Conservation (phyloP, 768 basidiomycete genomes). For the Hortiboletus flavorubellus region DNA sequence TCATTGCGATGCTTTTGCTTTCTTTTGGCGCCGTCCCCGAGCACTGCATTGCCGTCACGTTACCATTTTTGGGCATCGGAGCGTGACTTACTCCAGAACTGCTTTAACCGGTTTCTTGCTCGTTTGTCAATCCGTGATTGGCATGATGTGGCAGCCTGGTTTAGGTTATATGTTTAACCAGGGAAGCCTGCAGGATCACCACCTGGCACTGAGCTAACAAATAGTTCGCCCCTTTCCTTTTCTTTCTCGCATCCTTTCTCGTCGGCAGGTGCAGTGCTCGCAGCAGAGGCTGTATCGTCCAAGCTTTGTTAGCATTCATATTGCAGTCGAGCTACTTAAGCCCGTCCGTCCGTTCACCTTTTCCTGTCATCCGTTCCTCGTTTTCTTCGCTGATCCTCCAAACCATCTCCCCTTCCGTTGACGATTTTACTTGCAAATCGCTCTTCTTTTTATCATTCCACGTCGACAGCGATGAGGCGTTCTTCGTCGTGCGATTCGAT, state of each 20-base stretch:
- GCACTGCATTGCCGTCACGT: conserved; percentile 26
- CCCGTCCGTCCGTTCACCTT: background rate
- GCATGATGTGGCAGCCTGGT: conserved; percentile 6
- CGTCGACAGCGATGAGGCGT: conserved; percentile 12
- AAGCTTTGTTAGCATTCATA: background rate
- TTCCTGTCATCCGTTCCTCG: background rate
- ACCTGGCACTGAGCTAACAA: background rate
- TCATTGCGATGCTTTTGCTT: conserved; percentile 14
- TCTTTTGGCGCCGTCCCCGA: conserved; percentile 1
- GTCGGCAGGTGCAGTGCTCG: conserved; percentile 13
- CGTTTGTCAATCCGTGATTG: conserved; percentile 13
- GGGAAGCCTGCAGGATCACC: conserved; percentile 6
- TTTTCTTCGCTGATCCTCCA: background rate
- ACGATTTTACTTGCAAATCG: background rate
- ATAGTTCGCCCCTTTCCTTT: background rate
- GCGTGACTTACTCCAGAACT: conserved; percentile 18
- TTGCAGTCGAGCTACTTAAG: conserved; percentile 22
- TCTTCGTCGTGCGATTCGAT: conserved; percentile 18
- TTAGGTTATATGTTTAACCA: conserved; percentile 13
- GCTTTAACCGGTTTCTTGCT: conserved; percentile 5
- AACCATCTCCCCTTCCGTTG: background rate
- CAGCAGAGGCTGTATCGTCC: conserved; percentile 11
- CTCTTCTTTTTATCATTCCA: background rate
- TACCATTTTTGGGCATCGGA: conserved; percentile 26
- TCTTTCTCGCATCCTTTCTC: conserved; percentile 8